phyloP scores from a whole-genome alignment of 352 stramenopile species.

The Pythium myriotylum region DNA sequence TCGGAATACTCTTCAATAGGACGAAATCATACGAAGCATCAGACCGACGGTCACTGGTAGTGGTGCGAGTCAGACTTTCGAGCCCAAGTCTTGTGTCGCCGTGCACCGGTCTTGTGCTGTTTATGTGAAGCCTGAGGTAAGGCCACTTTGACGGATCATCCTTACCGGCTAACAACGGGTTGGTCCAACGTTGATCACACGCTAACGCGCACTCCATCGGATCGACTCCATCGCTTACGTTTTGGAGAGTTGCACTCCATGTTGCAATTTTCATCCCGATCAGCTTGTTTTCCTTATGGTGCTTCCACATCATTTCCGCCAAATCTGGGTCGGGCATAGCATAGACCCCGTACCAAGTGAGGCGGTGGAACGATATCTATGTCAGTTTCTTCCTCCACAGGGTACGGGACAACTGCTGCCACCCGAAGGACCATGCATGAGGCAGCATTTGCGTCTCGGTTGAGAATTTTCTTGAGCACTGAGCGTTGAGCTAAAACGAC shows the following conservation, averaged over 20 bases:
- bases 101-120: conserved; percentile 62
- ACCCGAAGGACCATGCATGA: conserved; percentile 71
- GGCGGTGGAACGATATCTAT: conserved; percentile 46
- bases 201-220: conserved; percentile 64
- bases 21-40: conserved; percentile 33
- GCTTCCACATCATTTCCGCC: conserved; percentile 48
- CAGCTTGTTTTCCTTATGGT: conserved; percentile 37
- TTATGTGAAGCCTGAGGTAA: conserved; percentile 64
- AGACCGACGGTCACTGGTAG: not conserved
- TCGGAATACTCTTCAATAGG: conserved; percentile 65
- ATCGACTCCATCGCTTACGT: conserved; percentile 64
- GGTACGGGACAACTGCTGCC: conserved; percentile 51
- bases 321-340: conserved; percentile 52
- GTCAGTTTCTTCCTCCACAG: conserved; percentile 25
- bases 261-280: conserved; percentile 65
- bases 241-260: conserved; percentile 71
- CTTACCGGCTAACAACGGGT: conserved; percentile 45
- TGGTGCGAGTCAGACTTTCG: conserved; percentile 41
- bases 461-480: conserved; percentile 68
- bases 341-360: conserved; percentile 72
- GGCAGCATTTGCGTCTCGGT: conserved; percentile 64
- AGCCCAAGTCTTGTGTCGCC: conserved; percentile 48
- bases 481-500: conserved; percentile 52
- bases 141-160: conserved; percentile 55
- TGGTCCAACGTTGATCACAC: conserved; percentile 38